phyloP scores from a whole-genome alignment of 495 filamentous ascomycete species.

The Penicillium bialowiezense region DNA sequence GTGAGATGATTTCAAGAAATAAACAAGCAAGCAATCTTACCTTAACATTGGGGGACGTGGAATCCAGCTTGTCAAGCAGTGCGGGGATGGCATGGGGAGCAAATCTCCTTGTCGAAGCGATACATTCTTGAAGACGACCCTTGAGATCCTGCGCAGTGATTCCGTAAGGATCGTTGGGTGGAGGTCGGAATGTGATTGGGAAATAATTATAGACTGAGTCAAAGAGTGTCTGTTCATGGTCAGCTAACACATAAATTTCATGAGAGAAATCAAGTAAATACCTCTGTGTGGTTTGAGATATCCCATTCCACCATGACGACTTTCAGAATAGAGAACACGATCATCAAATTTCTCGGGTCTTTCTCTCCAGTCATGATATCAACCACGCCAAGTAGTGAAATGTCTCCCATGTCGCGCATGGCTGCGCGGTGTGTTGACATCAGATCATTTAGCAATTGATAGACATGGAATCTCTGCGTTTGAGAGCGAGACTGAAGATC shows the following conservation, averaged over 20 bases:
- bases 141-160: constrained; percentile 75
- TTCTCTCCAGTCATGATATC: constrained; percentile 73
- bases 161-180: constrained; percentile 71
- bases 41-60: constrained; percentile 71
- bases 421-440: constrained; percentile 63
- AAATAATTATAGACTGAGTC: constrained; percentile 78
- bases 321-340: constrained; percentile 70
- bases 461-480: constrained; percentile 58
- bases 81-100: constrained; percentile 68
- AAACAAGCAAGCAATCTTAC: constrained; percentile 27
- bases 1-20: constrained; percentile 23
- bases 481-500: constrained; percentile 63
- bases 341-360: constrained; percentile 74
- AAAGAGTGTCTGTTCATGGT: constrained; percentile 54
- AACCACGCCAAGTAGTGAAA: constrained; percentile 61
- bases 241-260: constrained; percentile 52
- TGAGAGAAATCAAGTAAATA: constrained; percentile 25
- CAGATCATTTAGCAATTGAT: constrained; percentile 62
- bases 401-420: constrained; percentile 52
- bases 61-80: constrained; percentile 73
- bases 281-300: constrained; percentile 60
- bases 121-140: constrained; percentile 64
- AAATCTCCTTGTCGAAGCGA: constrained; percentile 65
- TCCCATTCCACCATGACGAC: constrained; percentile 76
- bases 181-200: constrained; percentile 73